Conservation (phyloP, 1,284 basidiomycete species). For the Puccinia hordei region DNA sequence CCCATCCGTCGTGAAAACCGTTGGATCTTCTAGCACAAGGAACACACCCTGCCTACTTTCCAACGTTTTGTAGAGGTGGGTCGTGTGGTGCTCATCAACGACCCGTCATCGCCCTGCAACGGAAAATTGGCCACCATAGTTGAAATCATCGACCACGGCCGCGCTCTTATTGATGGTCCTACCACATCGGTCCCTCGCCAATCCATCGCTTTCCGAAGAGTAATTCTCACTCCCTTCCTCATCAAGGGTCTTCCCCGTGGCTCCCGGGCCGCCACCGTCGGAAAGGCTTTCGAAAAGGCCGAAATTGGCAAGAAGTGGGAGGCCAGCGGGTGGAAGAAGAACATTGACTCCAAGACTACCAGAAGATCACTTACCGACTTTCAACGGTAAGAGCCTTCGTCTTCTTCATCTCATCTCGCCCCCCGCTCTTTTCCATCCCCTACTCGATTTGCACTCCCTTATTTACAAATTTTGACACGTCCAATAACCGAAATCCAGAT, state of each 20-base stretch:
- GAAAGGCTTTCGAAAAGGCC: constrained; percentile 84
- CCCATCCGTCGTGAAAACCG: constrained; percentile 1
- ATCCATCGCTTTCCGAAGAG: constrained; percentile 84
- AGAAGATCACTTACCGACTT: constrained; percentile 85
- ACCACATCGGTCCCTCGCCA: constrained; percentile 88
- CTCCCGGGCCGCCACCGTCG: constrained; percentile 78
- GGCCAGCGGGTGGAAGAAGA: constrained; percentile 83
- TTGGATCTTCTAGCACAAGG: constrained; percentile 19
- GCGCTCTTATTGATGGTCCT: constrained; percentile 94
- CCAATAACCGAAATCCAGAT: constrained; percentile 54
- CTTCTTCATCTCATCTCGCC: background rate
- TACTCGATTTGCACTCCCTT: background rate
- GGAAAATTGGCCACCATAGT: constrained; percentile 93
- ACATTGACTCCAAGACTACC: constrained; percentile 74
- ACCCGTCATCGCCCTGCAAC: constrained; percentile 70
- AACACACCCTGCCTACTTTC: constrained; percentile 68
- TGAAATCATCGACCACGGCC: constrained; percentile 99
- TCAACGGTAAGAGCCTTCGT: constrained; percentile 65
- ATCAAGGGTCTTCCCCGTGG: constrained; percentile 83
- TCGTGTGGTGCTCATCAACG: constrained; percentile 92
- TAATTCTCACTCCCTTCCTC: constrained; percentile 84
- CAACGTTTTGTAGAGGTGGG: constrained; percentile 98
- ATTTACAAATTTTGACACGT: background rate
- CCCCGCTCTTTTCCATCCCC: background rate
- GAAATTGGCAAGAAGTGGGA: constrained; percentile 75